Base-by-base conservation (phyloP, 164 flowering plant species). In the Kingdonia uniflora region DNA sequence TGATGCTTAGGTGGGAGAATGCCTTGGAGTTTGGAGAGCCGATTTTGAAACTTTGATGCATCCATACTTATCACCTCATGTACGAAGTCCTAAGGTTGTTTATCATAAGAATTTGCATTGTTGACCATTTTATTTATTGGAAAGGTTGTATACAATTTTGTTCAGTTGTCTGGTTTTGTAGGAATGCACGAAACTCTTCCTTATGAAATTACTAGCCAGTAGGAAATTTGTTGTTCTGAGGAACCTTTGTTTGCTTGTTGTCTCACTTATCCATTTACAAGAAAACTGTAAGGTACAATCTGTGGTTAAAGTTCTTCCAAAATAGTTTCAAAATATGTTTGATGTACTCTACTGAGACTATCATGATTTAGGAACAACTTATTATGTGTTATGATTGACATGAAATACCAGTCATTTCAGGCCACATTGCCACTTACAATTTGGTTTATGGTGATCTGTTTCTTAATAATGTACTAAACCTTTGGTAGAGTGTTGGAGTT, bases 181-280 rank as follows among this genome's bases (percentile, higher is more conserved):
- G 96, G 94, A 87, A 54, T 82, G 94, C 75, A 72, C 62, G 6
- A 87, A 87, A 61, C 77, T 87, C 52, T 87, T 73, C 57, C 77
- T 87, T 42, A 83, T 85, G 17, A 83, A 60, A 71, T 68, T 82
- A 55, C 89, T 85, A 11, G 52, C 0, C 33, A 76, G 69, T 56
- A 61, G 57, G 50, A 74, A 62, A 63, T 81, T 87, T 52, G 68
- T 62, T 37, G 85, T 80, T 15, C 88, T 91, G 2, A 74, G 52
- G 46, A 82, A 82, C 70, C 60, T 71, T 24, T 79, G 78, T 59
- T 56, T 87, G 70, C 81, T 87, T 57, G 86, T 86, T 4, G 79
- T 85, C 54, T 90, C 96, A 14, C 52, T 87, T 22, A 72, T 64
- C 71, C 80, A 82, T 48, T 54, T 87, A 49, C 77, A 75, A 47